These are phyloP conservation scores for Isoetes taiwanensis DNA, from an alignment of 75 land plant genomes.

Conservation along the genomic window DNA sequence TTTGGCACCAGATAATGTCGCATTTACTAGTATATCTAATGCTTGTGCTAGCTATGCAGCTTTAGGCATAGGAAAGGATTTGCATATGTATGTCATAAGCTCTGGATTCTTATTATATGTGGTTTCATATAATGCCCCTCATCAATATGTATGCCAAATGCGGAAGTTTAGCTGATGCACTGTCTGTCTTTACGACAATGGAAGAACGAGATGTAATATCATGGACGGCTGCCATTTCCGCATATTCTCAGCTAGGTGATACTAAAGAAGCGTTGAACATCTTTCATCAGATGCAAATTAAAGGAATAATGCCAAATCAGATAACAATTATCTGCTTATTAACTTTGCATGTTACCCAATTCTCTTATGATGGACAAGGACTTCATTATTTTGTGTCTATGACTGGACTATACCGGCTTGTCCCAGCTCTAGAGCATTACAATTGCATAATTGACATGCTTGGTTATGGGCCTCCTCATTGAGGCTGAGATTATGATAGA, in stretches of 20 bases:
- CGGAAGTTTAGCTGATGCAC: constrained; percentile 21
- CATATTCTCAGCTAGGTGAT: constrained; percentile 31
- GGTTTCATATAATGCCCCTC: too few species aligned
- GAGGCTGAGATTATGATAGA: too few species aligned
- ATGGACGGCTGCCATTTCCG: constrained; percentile 47
- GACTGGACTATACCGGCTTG: constrained; percentile 20
- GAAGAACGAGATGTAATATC: constrained; percentile 45
- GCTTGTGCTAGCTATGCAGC: too few species aligned
- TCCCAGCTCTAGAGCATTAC: constrained; percentile 39
- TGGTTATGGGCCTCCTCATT: constrained; percentile 33
- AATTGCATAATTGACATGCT: constrained; percentile 54
- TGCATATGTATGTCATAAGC: background rate
- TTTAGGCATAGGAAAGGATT: too few species aligned
- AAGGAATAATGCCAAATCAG: constrained; percentile 30
- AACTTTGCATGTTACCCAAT: too few species aligned
- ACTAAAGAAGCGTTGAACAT: constrained; percentile 22
- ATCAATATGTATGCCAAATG: constrained; percentile 41
- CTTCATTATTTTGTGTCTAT: constrained; percentile 29
- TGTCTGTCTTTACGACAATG: constrained; percentile 36
- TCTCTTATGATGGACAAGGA: constrained; percentile 35
- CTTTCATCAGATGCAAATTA: constrained; percentile 38
- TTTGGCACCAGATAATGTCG: too few species aligned
- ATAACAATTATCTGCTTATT: constrained; percentile 31
- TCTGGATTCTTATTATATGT: too few species aligned
- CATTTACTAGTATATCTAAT: too few species aligned